phyloP scores from a whole-genome alignment of 2,329 filamentous ascomycete genomes.

The Diplodia scrobiculata region DNA sequence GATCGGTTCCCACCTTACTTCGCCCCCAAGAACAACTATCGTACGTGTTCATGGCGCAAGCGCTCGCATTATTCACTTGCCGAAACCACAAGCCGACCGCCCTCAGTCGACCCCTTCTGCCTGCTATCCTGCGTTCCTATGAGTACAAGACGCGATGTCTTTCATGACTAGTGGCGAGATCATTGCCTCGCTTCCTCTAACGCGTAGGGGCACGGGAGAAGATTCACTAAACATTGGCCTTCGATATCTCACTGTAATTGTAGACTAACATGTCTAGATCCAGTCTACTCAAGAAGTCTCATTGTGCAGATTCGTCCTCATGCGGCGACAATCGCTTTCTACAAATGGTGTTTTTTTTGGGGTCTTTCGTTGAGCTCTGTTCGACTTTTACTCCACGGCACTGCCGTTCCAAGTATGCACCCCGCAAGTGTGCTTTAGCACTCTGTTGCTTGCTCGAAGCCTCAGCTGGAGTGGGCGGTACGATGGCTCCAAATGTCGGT shows the following conservation, averaged over 20 bases:
- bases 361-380: neutral
- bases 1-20: conserved; percentile 11
- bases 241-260: neutral
- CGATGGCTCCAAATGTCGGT: neutral
- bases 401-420: neutral
- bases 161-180: neutral
- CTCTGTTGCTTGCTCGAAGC: neutral
- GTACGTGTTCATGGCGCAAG: conserved; percentile 22
- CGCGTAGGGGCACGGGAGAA: neutral
- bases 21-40: conserved; percentile 9
- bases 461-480: neutral
- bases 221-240: neutral
- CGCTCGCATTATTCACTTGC: conserved; percentile 15
- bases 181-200: neutral
- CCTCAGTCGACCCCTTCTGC: conserved; percentile 1
- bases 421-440: neutral
- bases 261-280: neutral
- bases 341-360: neutral
- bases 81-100: neutral
- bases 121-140: neutral
- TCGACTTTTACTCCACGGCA: neutral
- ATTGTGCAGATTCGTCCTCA: neutral
- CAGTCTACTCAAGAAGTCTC: neutral
- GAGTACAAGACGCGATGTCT: neutral
- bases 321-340: neutral